Evolutionary conservation across 73 alveolate species (phyloP).

Genomic region (Effrenium voratum): DNA sequence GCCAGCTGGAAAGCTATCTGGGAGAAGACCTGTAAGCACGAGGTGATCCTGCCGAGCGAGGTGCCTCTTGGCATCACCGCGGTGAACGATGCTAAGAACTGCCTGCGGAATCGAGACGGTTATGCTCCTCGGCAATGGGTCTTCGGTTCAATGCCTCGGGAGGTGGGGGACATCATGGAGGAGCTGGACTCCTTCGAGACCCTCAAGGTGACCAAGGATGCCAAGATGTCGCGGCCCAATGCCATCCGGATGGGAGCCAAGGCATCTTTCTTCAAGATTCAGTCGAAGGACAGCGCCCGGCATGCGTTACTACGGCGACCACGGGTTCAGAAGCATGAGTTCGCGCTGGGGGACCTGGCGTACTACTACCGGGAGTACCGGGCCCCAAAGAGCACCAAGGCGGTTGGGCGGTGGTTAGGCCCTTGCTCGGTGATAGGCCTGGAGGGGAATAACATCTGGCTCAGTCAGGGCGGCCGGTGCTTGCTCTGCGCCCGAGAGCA

Average conservation of each 20-base stretch:
- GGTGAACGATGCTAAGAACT: constrained; percentile 34
- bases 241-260: neutral
- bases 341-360: neutral
- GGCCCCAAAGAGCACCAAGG: neutral
- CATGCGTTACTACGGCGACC: neutral
- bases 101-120: neutral
- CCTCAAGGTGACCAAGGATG: neutral
- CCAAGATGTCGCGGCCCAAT: neutral
- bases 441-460: constrained; percentile 18
- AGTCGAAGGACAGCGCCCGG: neutral
- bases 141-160: neutral
- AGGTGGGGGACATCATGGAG: neutral
- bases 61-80: neutral
- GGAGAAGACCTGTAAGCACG: constrained; percentile 1
- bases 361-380: constrained; percentile 5
- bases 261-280: neutral
- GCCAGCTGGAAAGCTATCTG: constrained; percentile 10
- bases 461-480: neutral
- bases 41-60: neutral
- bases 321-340: neutral
- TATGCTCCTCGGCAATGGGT: constrained; percentile 54
- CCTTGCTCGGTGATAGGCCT: neutral
- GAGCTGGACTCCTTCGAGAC: neutral
- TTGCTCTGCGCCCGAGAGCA: constrained; percentile 20
- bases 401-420: neutral